Base-by-base conservation (phyloP, 768 basidiomycete species). In the Lactarius hengduanensis region DNA sequence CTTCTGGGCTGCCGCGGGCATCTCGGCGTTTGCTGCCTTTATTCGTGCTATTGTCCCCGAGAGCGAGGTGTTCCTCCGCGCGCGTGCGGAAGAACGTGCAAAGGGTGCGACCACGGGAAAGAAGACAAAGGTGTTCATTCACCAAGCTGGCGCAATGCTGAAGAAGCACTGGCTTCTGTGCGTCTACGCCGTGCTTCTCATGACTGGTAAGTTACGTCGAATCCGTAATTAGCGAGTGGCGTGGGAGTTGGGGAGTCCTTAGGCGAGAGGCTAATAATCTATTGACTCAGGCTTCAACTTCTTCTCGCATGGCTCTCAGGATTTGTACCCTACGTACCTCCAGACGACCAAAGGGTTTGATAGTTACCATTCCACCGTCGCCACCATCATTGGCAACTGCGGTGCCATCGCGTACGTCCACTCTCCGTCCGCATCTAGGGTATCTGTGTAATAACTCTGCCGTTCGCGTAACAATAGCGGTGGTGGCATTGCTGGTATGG, bases 121-220 rank as follows among this genome's bases (percentile, higher is more conserved):
- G 64, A 91, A 91, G 80, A 89, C 89, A 0, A 81, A 77, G 73
- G 74, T 85, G 2, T 98, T 98, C 81, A 41, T 94, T 16, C 80
- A 77, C 59, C 92, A 95, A 75, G 85, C 86, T 0, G 80, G 82
- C 66, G 79, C 77, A 59, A 96, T 96, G 92, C 76, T 96, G 38
- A 91, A 85, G 78, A 76, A 73, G 15, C 92, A 98, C 74, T 96
- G 93, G 94, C 70, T 88, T 20, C 74, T 91, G 38, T 93, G 90
- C 74, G 86, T 95, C 60, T 96, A 95, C 72, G 90, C 90, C 2
- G 83, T 95, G n/a, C 78, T 94, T 61, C 81, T 95, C 64, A 92
- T 94, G 90, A 86, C 88, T 3, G 80, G 79, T 79, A 26, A 26
- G 26, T 26, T 26, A 54, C 55, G 74, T 71, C 28, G 30, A 9